These are phyloP conservation scores for Sporothrix phasma DNA, from an alignment of 2,329 filamentous ascomycete genomes.

Conservation along the genomic window DNA sequence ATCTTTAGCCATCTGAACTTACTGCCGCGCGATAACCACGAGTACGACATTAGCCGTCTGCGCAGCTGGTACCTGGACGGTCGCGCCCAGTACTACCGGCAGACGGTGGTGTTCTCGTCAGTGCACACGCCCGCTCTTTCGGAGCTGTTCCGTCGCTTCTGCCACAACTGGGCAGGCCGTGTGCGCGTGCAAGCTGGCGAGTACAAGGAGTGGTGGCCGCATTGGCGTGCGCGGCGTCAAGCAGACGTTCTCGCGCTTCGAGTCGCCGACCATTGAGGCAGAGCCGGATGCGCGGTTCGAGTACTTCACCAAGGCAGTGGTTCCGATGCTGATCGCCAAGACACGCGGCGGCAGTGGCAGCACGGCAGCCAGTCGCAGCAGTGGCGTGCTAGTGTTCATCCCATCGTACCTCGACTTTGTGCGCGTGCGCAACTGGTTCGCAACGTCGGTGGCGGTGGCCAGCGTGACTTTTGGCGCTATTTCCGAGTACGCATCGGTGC, in stretches of 20 bases:
- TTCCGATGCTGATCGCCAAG: slow-evolving; percentile 64
- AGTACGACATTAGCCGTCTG: slow-evolving; percentile 87
- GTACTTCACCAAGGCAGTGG: slow-evolving; percentile 74
- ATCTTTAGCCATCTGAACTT: slow-evolving; percentile 87
- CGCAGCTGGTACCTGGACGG: slow-evolving; percentile 88
- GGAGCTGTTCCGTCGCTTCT: slow-evolving; percentile 62
- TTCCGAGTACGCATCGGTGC: slow-evolving; percentile 74
- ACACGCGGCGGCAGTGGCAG: slow-evolving; percentile 38
- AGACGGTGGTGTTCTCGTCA: slow-evolving; percentile 71
- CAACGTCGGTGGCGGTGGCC: slow-evolving; percentile 51
- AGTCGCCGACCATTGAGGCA: slow-evolving; percentile 54
- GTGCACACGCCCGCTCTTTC: slow-evolving; percentile 87
- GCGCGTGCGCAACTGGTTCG: slow-evolving; percentile 83
- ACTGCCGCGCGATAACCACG: slow-evolving; percentile 80
- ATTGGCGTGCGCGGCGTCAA: slow-evolving; percentile 56
- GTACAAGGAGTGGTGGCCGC: slow-evolving; percentile 63
- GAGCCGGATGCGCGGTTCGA: slow-evolving; percentile 87
- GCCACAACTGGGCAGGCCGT: slow-evolving; percentile 73
- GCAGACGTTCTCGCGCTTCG: slow-evolving; percentile 86
- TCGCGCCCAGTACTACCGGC: slow-evolving; percentile 68
- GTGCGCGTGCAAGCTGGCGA: slow-evolving; percentile 55
- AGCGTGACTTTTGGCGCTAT: slow-evolving; percentile 65
- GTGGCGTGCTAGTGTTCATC: slow-evolving; percentile 76
- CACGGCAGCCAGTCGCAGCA: background rate
- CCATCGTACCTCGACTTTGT: slow-evolving; percentile 94